These are phyloP conservation scores for Lomentospora prolificans DNA, from an alignment of 2,329 filamentous ascomycete species.

Conservation along the genomic window DNA sequence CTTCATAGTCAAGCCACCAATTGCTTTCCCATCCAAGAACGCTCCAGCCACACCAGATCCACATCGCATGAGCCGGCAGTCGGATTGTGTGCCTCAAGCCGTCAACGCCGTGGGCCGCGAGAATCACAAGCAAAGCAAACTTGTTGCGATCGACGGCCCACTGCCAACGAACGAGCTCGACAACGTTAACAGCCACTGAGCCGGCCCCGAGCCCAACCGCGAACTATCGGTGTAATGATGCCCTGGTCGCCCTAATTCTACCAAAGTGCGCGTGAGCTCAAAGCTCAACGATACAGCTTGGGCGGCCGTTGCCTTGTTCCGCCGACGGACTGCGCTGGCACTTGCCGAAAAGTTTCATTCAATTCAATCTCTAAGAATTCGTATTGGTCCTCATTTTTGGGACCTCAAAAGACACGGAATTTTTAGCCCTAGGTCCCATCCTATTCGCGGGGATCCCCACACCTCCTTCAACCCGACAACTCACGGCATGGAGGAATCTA, in stretches of 20 bases:
- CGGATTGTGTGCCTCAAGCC: not conserved
- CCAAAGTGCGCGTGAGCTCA: not conserved
- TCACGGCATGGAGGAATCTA: slow-evolving; percentile 22
- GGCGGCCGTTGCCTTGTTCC: too few relatives aligned
- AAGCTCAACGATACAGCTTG: too few relatives aligned
- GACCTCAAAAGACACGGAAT: too few relatives aligned
- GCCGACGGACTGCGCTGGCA: too few relatives aligned
- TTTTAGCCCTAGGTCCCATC: too few relatives aligned
- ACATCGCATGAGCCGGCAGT: not conserved
- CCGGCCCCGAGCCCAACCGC: too few relatives aligned
- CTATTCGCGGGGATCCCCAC: too few relatives aligned
- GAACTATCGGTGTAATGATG: not conserved
- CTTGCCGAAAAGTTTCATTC: too few relatives aligned
- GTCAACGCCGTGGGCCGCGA: not conserved
- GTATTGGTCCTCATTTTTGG: too few relatives aligned
- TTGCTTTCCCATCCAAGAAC: not conserved
- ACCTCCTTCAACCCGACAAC: not conserved
- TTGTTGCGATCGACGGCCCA: not conserved
- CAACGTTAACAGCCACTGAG: too few relatives aligned
- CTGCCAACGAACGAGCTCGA: not conserved
- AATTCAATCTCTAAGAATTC: too few relatives aligned
- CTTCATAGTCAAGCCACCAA: not conserved
- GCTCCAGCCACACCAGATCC: not conserved
- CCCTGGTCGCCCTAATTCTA: not conserved
- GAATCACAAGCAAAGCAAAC: not conserved